Evolutionary conservation across 495 filamentous ascomycete genomes (phyloP), one percentile per base, ranked within the genome.

Genomic region (Articulospora tetracladia): DNA sequence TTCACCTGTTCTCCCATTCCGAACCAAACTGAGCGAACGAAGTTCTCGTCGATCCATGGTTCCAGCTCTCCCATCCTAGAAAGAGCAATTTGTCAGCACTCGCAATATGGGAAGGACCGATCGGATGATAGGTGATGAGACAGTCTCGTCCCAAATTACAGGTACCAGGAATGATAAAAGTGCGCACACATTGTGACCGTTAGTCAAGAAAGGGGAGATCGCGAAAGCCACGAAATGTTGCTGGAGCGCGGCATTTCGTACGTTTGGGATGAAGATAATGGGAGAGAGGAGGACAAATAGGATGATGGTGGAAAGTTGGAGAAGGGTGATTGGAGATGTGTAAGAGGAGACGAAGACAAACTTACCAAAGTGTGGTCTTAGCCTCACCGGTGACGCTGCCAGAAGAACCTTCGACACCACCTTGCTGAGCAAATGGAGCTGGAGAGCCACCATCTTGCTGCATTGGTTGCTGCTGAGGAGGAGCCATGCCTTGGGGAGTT

Each of bases 1-100:
- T 97, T 97, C 67, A 99, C 94, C 62, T 83, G 82, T 77, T 98
- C 93, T 57, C 86, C 91, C 79, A 97, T 86, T 24, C 77, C 72
- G 73, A 86, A 89, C 86, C 91, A 98, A 22, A 98, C 82, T 63
- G 87, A 93, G 71, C 95, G 92, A 66, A 99, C 90, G 75, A 98
- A 99, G 72, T 90, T 95, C 76, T 99, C 94, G 72, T 99, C 94
- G 73, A 99, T 98, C 94, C 94, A 99, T 2, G 91, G 91, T 73
- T 98, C 94, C 68, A 99, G 88, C 71, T 99, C 94, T 59, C 94
- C 94, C 94, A 99, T 99, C 94, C 93, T 92, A 64, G 24, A 28
- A 48, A 30, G 53, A n/a, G 58, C 36, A 34, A 66, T 47, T 48
- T n/a, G 55, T 26, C 19, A 30, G 55, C 26, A 44, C 10, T 15